Evolutionary conservation across 805 yeast genomes (phyloP), one percentile per base, ranked within the genome.

Genomic region (Scheffersomyces stipitis): DNA sequence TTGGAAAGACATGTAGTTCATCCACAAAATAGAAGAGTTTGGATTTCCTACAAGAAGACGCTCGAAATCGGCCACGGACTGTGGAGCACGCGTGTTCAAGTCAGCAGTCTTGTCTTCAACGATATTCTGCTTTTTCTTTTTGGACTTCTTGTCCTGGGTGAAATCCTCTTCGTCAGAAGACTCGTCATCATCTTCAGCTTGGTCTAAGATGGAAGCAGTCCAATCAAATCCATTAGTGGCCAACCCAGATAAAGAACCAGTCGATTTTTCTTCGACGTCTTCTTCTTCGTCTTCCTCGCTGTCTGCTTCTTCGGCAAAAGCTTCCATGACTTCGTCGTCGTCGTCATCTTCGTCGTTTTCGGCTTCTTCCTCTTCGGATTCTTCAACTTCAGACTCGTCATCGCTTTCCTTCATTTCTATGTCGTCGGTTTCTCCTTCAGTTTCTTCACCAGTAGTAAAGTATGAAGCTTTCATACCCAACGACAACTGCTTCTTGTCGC

Each of bases 1-100:
- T 63, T 90, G 96, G 83, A 91, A 93, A 3, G 98, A 90, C 96
- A 93, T 93, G 66, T 86, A 93, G 65, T 90, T 87, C 86, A 93
- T 91, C 99, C 99, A 93, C 39, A 88, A 64, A 24, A 90, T 77
- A 1, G 99, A 91, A 3, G 96, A 87, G 68, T 87, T 84, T 32
- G 99, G 97, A 57, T 85, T 85, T 58, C 97, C 95, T 42, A 93
- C 76, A 37, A 93, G 74, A 47, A 93, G 67, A 54, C 99, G 80
- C 66, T 93, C 99, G 53, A 89, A 93, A 61, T 93, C 99, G 31
- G 81, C 68, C 29, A 80, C 85, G 40, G 97, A 88, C 63, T 91
- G 95, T 26, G 99, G 99, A 12, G 90, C 86, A 51, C 89, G 76
- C 10, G 91, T 76, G 51, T 80, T 80, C 42, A 93, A 73, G 34